Evolutionary conservation across 139 green algal species (phyloP), one percentile per base, ranked within the genome.

Genomic region (Chlorella sorokiniana): DNA sequence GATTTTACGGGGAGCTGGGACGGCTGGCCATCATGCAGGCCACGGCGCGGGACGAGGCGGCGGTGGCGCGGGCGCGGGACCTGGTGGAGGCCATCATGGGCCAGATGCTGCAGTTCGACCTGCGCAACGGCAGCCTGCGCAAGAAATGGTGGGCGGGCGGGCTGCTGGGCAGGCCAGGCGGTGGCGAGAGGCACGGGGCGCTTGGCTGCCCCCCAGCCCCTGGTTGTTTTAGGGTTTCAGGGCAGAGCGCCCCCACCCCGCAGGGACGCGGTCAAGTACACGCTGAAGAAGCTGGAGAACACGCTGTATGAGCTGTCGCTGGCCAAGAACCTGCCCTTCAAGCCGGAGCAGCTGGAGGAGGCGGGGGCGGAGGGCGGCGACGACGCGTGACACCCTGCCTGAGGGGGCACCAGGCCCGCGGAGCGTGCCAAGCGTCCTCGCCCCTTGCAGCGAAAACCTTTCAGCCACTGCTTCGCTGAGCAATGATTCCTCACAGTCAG

Each of bases 1-100:
- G 71, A 78, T 48, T 97, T 94, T 40, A 96, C 78, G 0, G 82
- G 76, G 92, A 97, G 48, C 96, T 93, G 11, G 91, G 91, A 70
- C 96, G 91, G 84, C 54, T 79, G 52, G 54, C 73, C 54, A 79
- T 68, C 29, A 37, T 38, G 25, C 73, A 79, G 73, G 73, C 52
- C 52, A 69, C 52, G 37, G 25, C 37, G 25, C 73, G 73, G 0
- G 73, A 79, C 38, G 73, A 79, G 73, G 73, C 78, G 38, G 73
- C 73, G 73, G 73, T 69, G 52, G 52, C 69, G 52, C 37, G 52
- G 54, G 52, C 73, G 27, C 73, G 73, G 0, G 93, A 96, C 67
- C 61, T 94, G 37, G 86, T 93, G 5, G 92, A 96, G 23, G 79
- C 52, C 38, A 29, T 96, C 29, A 91, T 94, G 85, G 92, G 87